Percentiles rank a stretch among this genome's conserved stretches.
phyloP scores from a whole-genome alignment of 2,329 filamentous ascomycete genomes.

The Cladorrhinum sp. region DNA sequence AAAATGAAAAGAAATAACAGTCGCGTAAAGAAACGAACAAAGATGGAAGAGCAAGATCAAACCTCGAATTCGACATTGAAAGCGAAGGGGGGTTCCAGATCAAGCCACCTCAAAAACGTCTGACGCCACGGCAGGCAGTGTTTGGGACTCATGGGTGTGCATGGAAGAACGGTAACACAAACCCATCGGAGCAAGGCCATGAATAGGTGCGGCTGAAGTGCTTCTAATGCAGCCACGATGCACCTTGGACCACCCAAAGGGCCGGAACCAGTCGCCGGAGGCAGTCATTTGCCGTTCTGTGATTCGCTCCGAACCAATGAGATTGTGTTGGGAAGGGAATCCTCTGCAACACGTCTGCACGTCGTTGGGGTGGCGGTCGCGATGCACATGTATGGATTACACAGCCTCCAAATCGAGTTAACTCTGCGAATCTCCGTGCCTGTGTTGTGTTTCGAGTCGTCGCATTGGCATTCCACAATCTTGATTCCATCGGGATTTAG shows the following conservation, averaged over 20 bases:
- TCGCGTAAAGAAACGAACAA: too few relatives aligned
- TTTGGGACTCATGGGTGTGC: not conserved
- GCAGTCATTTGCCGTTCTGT: not conserved
- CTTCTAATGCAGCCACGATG: not conserved
- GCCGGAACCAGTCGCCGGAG: not conserved
- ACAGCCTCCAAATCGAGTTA: not conserved
- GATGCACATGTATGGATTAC: not conserved
- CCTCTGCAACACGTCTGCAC: not conserved
- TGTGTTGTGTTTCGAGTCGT: too few relatives aligned
- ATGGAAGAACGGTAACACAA: not conserved
- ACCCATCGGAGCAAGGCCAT: not conserved
- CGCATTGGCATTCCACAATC: too few relatives aligned
- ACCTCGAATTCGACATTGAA: too few relatives aligned
- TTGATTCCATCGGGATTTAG: not conserved
- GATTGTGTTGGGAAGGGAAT: not conserved
- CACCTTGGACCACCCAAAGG: not conserved
- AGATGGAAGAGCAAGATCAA: too few relatives aligned
- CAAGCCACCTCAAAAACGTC: not conserved
- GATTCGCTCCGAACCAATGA: not conserved
- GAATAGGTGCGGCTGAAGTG: slow-evolving; percentile 1
- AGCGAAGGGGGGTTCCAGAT: not conserved
- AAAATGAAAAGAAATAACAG: too few relatives aligned
- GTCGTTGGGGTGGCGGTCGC: not conserved
- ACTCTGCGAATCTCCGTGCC: not conserved
- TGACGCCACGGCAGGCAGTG: slow-evolving; percentile 2